Conservation (phyloP, 768 basidiomycete species). For the Leucocoprinus leucothites region DNA sequence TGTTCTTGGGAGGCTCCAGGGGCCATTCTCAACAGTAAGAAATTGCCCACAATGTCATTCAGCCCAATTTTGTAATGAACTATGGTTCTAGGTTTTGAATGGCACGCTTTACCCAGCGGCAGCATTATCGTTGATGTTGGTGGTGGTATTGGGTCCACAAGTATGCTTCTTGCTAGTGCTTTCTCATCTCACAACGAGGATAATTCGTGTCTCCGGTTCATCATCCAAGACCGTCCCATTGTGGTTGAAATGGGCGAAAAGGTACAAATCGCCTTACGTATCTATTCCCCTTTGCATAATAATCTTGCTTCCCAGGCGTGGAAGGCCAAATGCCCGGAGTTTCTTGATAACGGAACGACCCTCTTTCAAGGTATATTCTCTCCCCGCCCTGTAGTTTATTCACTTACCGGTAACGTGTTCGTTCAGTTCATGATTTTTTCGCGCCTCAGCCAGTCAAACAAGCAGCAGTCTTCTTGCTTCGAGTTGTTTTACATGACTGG, state of each 20-base stretch:
- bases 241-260: slow-evolving; percentile 49
- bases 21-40: slow-evolving; percentile 51
- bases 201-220: slow-evolving; percentile 34
- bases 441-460: slow-evolving; percentile 38
- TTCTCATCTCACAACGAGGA: slow-evolving; percentile 24
- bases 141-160: slow-evolving; percentile 57
- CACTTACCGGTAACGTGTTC: not conserved
- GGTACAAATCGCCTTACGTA: slow-evolving; percentile 22
- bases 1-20: slow-evolving; percentile 67
- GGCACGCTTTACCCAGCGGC: slow-evolving; percentile 46
- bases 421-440: slow-evolving; percentile 29
- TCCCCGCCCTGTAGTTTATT: not conserved
- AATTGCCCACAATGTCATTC: not conserved
- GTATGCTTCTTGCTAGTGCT: slow-evolving; percentile 30
- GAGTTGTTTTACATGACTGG: slow-evolving; percentile 66
- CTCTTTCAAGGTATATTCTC: slow-evolving; percentile 22
- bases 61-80: not conserved
- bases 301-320: slow-evolving; percentile 15
- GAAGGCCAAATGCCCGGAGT: slow-evolving; percentile 20
- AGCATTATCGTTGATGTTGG: slow-evolving; percentile 65
- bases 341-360: slow-evolving; percentile 24
- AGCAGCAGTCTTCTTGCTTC: slow-evolving; percentile 51
- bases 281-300: not conserved
- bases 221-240: slow-evolving; percentile 60
- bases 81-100: slow-evolving; percentile 48